Conservation (phyloP, 2,329 filamentous ascomycete genomes). For the Claviceps capensis region DNA sequence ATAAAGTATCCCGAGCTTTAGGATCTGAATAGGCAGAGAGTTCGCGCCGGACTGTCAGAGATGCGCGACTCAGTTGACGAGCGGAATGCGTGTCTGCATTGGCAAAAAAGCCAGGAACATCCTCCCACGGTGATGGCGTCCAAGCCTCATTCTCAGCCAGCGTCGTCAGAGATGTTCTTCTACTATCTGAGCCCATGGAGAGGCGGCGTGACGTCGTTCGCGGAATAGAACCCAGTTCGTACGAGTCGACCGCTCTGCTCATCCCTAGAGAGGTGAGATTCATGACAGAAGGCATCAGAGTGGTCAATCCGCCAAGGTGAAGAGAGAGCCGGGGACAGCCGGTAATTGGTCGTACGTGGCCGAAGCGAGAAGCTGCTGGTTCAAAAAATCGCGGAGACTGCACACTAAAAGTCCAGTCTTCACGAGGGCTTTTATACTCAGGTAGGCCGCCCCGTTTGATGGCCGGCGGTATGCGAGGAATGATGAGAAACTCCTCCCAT, state of each 20-base stretch:
- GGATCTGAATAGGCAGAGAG: not conserved
- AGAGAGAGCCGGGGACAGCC: conserved; percentile 19
- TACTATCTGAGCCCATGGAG: conserved; percentile 1
- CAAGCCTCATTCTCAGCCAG: not conserved
- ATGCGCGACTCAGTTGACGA: not conserved
- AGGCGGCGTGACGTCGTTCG: not conserved
- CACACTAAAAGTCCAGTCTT: not conserved
- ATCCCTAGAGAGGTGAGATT: conserved; percentile 6
- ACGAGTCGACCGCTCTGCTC: not conserved
- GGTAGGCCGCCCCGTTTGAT: conserved; percentile 11
- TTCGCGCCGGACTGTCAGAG: not conserved
- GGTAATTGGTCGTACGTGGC: not conserved
- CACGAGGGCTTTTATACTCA: too few species aligned
- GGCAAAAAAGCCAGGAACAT: not conserved
- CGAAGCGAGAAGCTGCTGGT: not conserved
- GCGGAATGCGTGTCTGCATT: not conserved
- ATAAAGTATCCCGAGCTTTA: not conserved
- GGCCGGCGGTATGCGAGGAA: conserved; percentile 18
- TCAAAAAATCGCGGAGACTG: conserved; percentile 4
- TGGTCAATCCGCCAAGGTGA: conserved; percentile 14
- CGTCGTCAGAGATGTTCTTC: conserved; percentile 1
- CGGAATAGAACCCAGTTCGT: not conserved
- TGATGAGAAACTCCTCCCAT: conserved; percentile 24
- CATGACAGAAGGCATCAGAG: conserved; percentile 14
- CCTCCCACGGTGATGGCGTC: not conserved